Percentiles rank a stretch among this genome's conserved stretches.
These are phyloP conservation scores for Plasmodium inui DNA, from an alignment of 169 alveolate species.

Conservation along the genomic window DNA sequence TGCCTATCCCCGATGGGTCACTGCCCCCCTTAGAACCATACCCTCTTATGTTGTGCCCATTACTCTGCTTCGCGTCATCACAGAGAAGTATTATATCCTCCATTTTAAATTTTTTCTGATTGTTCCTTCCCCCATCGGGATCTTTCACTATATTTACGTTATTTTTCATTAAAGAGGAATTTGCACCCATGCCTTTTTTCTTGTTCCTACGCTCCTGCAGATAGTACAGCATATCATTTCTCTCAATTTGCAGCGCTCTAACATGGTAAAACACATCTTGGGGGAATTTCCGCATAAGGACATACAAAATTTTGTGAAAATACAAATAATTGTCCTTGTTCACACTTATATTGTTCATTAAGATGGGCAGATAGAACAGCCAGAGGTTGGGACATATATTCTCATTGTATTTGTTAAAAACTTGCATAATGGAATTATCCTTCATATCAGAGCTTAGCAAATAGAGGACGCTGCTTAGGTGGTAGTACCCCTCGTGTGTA, in stretches of 20 bases:
- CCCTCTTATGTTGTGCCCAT: background rate
- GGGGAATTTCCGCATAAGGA: constrained; percentile 51
- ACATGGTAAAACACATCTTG: constrained; percentile 70
- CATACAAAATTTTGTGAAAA: constrained; percentile 64
- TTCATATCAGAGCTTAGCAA: constrained; percentile 26
- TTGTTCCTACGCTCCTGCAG: constrained; percentile 11
- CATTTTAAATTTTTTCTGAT: background rate
- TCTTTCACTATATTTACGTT: background rate
- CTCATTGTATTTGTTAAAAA: constrained; percentile 64
- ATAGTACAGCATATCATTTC: constrained; percentile 22
- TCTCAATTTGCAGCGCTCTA: constrained; percentile 34
- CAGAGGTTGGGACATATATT: constrained; percentile 47
- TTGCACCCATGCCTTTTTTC: background rate
- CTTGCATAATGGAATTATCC: constrained; percentile 40
- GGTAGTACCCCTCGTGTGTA: constrained; percentile 28
- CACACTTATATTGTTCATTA: constrained; percentile 52
- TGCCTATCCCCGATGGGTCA: background rate
- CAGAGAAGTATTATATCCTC: background rate
- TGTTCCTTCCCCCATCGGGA: background rate
- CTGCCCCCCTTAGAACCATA: background rate
- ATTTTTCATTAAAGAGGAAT: background rate
- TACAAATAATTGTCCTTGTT: constrained; percentile 28
- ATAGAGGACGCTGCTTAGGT: constrained; percentile 60
- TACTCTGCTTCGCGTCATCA: background rate
- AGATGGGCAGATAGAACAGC: constrained; percentile 64